phyloP scores from a whole-genome alignment of 1,284 basidiomycete genomes.

The Tilletia indica region DNA sequence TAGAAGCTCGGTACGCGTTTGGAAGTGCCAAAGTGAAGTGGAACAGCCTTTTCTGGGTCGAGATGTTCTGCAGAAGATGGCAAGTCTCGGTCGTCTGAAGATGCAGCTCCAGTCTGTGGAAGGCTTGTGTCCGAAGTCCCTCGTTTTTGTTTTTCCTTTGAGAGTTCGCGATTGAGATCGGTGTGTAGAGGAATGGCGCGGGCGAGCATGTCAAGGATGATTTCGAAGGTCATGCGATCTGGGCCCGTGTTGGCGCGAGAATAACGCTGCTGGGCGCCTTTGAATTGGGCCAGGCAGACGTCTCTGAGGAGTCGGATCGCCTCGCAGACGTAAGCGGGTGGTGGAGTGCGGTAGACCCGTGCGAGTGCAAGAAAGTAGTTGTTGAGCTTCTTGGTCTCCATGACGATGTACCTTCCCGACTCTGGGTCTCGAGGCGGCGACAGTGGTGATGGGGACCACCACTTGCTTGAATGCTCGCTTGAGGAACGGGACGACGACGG shows the following conservation, averaged over 20 bases:
- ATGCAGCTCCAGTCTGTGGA: no score
- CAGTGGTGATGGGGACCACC: not conserved
- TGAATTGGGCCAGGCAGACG: not conserved
- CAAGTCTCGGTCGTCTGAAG: no score
- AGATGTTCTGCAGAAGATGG: no score
- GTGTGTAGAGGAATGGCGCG: slow-evolving; percentile 14
- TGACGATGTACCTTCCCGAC: not conserved
- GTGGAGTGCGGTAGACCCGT: not conserved
- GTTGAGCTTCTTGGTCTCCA: slow-evolving; percentile 9
- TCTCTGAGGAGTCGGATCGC: not conserved
- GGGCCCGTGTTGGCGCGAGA: not conserved
- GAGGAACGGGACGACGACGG: no score
- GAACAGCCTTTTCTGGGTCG: no score
- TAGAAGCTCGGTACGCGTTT: not conserved
- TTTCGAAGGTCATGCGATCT: slow-evolving; percentile 11
- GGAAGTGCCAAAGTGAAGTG: not conserved
- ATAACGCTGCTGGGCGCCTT: not conserved
- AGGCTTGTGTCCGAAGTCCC: no score
- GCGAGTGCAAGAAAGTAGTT: slow-evolving; percentile 13
- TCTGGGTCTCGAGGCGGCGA: not conserved
- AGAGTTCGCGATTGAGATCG: not conserved
- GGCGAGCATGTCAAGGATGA: slow-evolving; percentile 10
- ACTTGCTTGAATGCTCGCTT: no score
- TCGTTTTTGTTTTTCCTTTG: not conserved
- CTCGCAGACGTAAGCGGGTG: slow-evolving; percentile 2